Base-by-base conservation (phyloP, 768 basidiomycete genomes). In the Panaeolus cyanescens region DNA sequence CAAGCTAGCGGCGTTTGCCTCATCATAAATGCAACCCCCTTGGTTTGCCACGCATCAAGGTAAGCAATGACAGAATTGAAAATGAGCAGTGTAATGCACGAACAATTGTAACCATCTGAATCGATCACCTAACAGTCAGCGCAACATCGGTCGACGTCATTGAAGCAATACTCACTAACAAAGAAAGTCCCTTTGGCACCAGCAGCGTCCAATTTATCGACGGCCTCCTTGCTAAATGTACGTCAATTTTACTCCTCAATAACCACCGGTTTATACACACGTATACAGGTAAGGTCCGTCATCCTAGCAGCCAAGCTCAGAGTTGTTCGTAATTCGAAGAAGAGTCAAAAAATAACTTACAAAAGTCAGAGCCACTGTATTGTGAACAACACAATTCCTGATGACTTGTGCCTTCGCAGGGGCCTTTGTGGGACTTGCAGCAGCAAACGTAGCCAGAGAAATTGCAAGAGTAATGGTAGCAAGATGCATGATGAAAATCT, bases 131-230 rank as follows among this genome's bases (percentile, higher is more conserved):
- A 54, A 10, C 30, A 39, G 22, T 20, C 22, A 30, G 31, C 59
- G 25, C 53, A 33, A 45, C 5, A 12, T 32, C 17, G 28, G 37
- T 28, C 12, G 13, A 58, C 31, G 50, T 1, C 58, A 10, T 34
- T 0, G 13, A 17, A 28, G 15, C 5, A 17, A 32, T 8, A 74
- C 74, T 56, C 36, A 79, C 77, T 77, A 56, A 78, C 68, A 67
- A 81, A 80, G 62, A 80, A 82, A 0, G 80, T 80, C 0, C 73
- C 80, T 55, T 71, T 76, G 0, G 70, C 77, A 19, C 68, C 68
- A 19, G 66, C 70, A 12, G 59, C 66, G 9, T 66, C 60, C 40
- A 79, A 62, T 2, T 67, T 59, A 34, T 74, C 68, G 40, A 70
- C 67, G 54, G 77, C 65, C 30, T 77, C 72, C 22, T 71, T 58